A percentile compares a stretch with the other conserved stretches of the same genome.
phyloP scores from a whole-genome alignment of 805 yeast species.

The Yamadazyma ubonensis region DNA sequence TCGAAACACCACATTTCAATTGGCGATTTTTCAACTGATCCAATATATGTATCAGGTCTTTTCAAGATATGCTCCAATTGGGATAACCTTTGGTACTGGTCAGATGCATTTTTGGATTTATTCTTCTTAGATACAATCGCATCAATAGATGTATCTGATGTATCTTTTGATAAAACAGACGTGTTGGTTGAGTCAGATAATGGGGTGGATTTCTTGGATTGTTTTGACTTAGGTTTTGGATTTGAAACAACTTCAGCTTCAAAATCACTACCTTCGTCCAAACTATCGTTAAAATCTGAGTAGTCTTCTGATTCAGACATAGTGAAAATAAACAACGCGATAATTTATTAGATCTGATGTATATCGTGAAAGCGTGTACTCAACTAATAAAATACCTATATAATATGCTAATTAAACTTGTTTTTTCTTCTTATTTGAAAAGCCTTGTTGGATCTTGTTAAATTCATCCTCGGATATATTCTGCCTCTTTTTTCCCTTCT shows the following conservation, averaged over 20 bases:
- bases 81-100: constrained; percentile 88
- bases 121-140: constrained; percentile 5
- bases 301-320: constrained; percentile 15
- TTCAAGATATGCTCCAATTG: constrained; percentile 95
- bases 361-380: neutral
- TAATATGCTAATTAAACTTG: neutral
- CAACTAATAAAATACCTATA: neutral
- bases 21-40: constrained; percentile 82
- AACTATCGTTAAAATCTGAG: constrained; percentile 10
- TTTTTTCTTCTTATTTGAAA: constrained; percentile 27
- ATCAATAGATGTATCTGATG: constrained; percentile 9
- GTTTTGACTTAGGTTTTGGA: neutral
- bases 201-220: constrained; percentile 16
- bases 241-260: constrained; percentile 7
- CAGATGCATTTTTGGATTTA: constrained; percentile 42
- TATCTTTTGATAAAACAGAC: constrained; percentile 8
- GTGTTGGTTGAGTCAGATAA: constrained; percentile 26
- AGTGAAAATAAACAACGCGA: constrained; percentile 3
- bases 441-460: constrained; percentile 41
- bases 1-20: constrained; percentile 86
- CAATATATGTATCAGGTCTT: constrained; percentile 97
- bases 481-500: constrained; percentile 36
- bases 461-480: constrained; percentile 54
- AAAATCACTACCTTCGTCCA: constrained; percentile 11
- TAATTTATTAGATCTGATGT: neutral